Evolutionary conservation across 805 yeast genomes (phyloP).

Genomic region (Metschnikowia noctiluminum): DNA sequence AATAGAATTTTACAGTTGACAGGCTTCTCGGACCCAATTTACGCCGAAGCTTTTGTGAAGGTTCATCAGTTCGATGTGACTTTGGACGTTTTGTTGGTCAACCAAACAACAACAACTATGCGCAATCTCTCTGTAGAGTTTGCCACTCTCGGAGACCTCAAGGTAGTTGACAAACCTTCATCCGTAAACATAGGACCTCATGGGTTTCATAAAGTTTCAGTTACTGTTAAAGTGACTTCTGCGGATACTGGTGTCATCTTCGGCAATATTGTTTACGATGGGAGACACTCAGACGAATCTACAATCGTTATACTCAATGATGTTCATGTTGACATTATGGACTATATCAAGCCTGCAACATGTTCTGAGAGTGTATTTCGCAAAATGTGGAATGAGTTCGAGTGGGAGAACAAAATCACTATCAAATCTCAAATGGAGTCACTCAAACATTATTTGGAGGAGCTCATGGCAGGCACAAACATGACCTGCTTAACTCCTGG

Average conservation of each 20-base stretch:
- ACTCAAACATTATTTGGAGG: constrained; percentile 74
- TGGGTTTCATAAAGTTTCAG: constrained; percentile 86
- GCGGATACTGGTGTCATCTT: constrained; percentile 98
- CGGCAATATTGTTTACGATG: constrained; percentile 96
- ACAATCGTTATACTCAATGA: constrained; percentile 91
- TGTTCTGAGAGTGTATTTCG: constrained; percentile 90
- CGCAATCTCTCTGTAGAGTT: constrained; percentile 91
- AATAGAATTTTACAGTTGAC: constrained; percentile 89
- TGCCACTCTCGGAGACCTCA: constrained; percentile 93
- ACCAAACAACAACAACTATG: constrained; percentile 88
- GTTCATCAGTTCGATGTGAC: constrained; percentile 97
- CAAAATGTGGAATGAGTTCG: constrained; percentile 98
- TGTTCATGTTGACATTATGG: constrained; percentile 95
- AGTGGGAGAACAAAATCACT: constrained; percentile 98
- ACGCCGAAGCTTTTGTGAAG: constrained; percentile 94
- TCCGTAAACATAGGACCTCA: constrained; percentile 94
- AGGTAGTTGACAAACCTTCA: constrained; percentile 87
- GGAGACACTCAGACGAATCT: constrained; percentile 86
- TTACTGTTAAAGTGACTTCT: constrained; percentile 89
- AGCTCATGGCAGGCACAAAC: constrained; percentile 76
- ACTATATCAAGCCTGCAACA: constrained; percentile 92
- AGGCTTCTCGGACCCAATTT: constrained; percentile 97
- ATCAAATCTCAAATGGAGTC: constrained; percentile 66
- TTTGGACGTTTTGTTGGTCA: constrained; percentile 87
- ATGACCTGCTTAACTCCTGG: constrained; percentile 93